A percentile compares a stretch with the other conserved stretches of the same genome.
Conservation (phyloP, 1,139 yeast genomes). For the Taphrina deformans region DNA sequence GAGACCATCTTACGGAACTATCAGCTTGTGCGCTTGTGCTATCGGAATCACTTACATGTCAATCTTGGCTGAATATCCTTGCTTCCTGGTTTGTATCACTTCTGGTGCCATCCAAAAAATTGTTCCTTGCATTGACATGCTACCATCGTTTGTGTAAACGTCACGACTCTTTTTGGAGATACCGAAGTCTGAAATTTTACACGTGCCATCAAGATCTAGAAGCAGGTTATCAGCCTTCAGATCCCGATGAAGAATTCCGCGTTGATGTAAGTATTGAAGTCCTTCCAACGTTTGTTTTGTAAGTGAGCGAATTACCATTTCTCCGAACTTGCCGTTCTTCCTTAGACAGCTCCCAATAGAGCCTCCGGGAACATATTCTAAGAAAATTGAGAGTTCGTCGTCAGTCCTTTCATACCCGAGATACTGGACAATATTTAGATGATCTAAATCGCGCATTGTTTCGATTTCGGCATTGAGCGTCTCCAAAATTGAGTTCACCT, state of each 20-base stretch:
- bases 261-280: slow-evolving; percentile 75
- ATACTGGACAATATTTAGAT: slow-evolving; percentile 90
- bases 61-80: slow-evolving; percentile 94
- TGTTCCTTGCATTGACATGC: slow-evolving; percentile 97
- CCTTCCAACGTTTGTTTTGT: slow-evolving; percentile 83
- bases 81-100: slow-evolving; percentile 76
- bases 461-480: slow-evolving; percentile 80
- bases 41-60: slow-evolving; percentile 47
- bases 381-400: slow-evolving; percentile 38
- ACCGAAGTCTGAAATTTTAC: slow-evolving; percentile 96
- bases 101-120: slow-evolving; percentile 99
- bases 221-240: slow-evolving; percentile 91
- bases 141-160: slow-evolving; percentile 86
- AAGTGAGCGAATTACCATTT: slow-evolving; percentile 66
- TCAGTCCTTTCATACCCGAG: slow-evolving; percentile 45
- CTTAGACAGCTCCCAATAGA: slow-evolving; percentile 85
- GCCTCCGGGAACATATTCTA: slow-evolving; percentile 98
- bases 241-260: slow-evolving; percentile 91
- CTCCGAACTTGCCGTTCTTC: slow-evolving; percentile 83
- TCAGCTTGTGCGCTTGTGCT: no score
- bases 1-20: slow-evolving; percentile 53
- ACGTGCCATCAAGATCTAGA: slow-evolving; percentile 86
- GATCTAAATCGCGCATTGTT: slow-evolving; percentile 91
- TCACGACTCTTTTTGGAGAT: slow-evolving; percentile 81
- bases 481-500: slow-evolving; percentile 59